Evolutionary conservation across 352 stramenopile genomes (phyloP).

Genomic region (Pythium periplocum): DNA sequence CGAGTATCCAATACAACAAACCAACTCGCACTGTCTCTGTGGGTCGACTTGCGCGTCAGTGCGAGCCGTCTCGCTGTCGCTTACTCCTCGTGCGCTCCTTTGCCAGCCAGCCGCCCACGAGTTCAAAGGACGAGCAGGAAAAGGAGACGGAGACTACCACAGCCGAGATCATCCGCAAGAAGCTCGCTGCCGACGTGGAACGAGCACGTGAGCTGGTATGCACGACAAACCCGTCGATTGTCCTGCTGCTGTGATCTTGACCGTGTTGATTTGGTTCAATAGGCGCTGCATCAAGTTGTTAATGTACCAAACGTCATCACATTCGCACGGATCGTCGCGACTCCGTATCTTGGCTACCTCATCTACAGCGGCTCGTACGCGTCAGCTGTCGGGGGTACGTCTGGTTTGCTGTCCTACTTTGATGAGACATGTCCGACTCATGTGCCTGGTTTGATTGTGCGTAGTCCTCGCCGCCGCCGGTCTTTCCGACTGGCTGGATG

Average conservation of each 20-base stretch:
- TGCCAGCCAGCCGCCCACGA: slow-evolving; percentile 15
- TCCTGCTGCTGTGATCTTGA: too few relatives aligned
- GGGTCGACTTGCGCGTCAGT: too few relatives aligned
- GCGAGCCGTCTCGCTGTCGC: too few relatives aligned
- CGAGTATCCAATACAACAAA: too few relatives aligned
- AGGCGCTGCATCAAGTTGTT: slow-evolving; percentile 66
- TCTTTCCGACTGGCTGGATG: slow-evolving; percentile 78
- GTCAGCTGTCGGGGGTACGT: slow-evolving; percentile 61
- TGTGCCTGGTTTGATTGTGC: not conserved
- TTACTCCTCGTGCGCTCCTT: not conserved
- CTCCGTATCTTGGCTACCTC: slow-evolving; percentile 69
- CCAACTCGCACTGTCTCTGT: too few relatives aligned
- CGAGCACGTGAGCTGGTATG: slow-evolving; percentile 12
- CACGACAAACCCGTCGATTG: too few relatives aligned
- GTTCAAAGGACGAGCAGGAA: slow-evolving; percentile 8
- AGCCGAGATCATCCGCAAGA: slow-evolving; percentile 33
- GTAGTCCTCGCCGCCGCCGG: slow-evolving; percentile 67
- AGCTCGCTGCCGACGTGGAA: slow-evolving; percentile 47
- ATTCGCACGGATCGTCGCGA: slow-evolving; percentile 66
- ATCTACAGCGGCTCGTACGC: slow-evolving; percentile 65
- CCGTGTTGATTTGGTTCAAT: not conserved
- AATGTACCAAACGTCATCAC: slow-evolving; percentile 82
- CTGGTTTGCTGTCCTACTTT: not conserved
- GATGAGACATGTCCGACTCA: not conserved
- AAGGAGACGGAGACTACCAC: slow-evolving; percentile 15